Evolutionary conservation across 495 filamentous ascomycete species (phyloP).

Genomic region (Penicillium mononematosum): DNA sequence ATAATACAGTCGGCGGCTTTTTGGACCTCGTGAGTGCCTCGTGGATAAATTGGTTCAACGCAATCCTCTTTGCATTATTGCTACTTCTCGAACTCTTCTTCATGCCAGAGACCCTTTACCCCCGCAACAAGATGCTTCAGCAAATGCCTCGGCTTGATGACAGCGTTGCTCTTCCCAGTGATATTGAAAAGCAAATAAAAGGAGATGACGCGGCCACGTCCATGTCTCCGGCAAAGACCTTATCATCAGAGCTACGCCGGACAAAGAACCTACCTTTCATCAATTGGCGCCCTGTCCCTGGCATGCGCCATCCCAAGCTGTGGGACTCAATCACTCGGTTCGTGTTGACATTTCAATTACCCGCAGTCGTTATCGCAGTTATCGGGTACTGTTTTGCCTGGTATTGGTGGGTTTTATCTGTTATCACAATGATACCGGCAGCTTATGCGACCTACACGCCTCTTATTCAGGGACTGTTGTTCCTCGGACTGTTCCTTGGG

Average conservation of each 20-base stretch:
- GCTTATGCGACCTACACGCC: conserved; percentile 54
- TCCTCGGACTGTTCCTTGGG: conserved; percentile 57
- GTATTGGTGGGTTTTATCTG: conserved; percentile 64
- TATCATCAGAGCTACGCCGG: conserved; percentile 29
- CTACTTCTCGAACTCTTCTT: conserved; percentile 52
- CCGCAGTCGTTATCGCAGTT: conserved; percentile 46
- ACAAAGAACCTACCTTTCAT: conserved; percentile 52
- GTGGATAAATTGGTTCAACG: conserved; percentile 61
- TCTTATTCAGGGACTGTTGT: conserved; percentile 58
- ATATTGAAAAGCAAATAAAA: conserved; percentile 30
- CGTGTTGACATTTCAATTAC: conserved; percentile 48
- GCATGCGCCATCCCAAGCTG: conserved; percentile 52
- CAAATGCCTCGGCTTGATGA: conserved; percentile 25
- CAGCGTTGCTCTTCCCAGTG: background rate
- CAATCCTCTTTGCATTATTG: conserved; percentile 54
- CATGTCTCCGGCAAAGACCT: background rate
- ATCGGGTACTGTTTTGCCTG: conserved; percentile 55
- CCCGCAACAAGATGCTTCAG: conserved; percentile 51
- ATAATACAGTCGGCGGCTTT: conserved; percentile 52
- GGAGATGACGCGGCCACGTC: background rate
- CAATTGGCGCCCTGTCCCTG: conserved; percentile 52
- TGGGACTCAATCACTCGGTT: conserved; percentile 52
- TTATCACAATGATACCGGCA: conserved; percentile 59
- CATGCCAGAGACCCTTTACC: conserved; percentile 62
- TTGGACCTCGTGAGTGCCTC: conserved; percentile 47